phyloP scores from a whole-genome alignment of 1,284 basidiomycete genomes.

The Irpex rosettiformis region DNA sequence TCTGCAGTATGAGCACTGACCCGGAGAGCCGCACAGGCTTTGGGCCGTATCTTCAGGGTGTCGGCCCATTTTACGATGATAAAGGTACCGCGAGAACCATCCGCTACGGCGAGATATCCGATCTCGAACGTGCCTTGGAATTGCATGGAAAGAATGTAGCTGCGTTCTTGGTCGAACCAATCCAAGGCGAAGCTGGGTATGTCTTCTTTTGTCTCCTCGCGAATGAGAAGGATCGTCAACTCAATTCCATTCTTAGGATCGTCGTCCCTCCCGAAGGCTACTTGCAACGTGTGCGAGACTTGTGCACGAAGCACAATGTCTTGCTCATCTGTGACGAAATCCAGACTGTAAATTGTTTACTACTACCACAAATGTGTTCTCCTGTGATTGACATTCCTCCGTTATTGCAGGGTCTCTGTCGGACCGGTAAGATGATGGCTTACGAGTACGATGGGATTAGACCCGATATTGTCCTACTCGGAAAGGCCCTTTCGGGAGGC shows the following conservation, averaged over 20 bases:
- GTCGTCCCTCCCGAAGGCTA: conserved; percentile 93
- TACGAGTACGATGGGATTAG: conserved; percentile 87
- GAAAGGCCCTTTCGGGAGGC: conserved; percentile 95
- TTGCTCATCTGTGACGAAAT: conserved; percentile 97
- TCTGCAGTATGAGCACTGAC: conserved; percentile 88
- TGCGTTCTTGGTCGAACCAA: conserved; percentile 95
- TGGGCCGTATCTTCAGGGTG: conserved; percentile 85
- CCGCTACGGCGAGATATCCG: conserved; percentile 79
- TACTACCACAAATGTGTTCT: not conserved
- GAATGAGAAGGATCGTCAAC: not conserved
- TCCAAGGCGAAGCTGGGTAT: conserved; percentile 97
- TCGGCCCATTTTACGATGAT: conserved; percentile 76
- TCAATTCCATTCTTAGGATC: conserved; percentile 49
- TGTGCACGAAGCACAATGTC: conserved; percentile 94
- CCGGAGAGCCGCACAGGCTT: conserved; percentile 86
- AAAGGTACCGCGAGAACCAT: conserved; percentile 54
- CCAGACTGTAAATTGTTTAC: conserved; percentile 66
- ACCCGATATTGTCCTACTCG: conserved; percentile 91
- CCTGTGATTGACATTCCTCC: conserved; percentile 3
- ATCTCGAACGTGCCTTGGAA: conserved; percentile 81
- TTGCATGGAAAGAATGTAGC: conserved; percentile 83
- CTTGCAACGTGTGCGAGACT: conserved; percentile 68
- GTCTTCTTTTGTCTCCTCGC: conserved; percentile 21
- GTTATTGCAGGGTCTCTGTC: conserved; percentile 62
- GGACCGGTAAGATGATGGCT: conserved; percentile 86